Base-by-base conservation (phyloP, 768 basidiomycete species). In the Tylopilus sp. region DNA sequence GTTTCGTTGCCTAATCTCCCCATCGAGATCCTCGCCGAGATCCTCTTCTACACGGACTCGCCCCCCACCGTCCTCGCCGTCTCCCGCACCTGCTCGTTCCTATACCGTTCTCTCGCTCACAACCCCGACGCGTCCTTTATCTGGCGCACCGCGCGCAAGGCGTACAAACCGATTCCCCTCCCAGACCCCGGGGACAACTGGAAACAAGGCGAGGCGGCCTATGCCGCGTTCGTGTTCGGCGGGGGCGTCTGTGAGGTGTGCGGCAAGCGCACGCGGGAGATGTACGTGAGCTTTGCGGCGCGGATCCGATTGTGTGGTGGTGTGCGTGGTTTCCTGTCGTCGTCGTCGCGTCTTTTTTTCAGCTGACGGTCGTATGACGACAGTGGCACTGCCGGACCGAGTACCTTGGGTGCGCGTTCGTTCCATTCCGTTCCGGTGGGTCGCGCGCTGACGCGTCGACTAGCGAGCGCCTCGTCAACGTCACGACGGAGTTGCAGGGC, bases 191-290 rank as follows among this genome's bases (percentile, higher is more conserved):
- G 51, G 17, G 71, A 60, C 14, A 70, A 60, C 1, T 80, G 79
- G 63, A 47, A 38, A 13, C 50, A 38, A 6, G 78, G 74, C 6
- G 87, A 89, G 60, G 61, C 80, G 0, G 71, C 78, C 0, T 86
- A 83, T 63, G 84, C 82, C n/a, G 79, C 85, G 0, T 79, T 87
- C 50, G 54, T 88, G 22, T 89, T 85, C 52, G 80, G 81, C 57
- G 65, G 66, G 1, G 84, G 85, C 0, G 17, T 54, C 3, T 89
- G 87, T 57, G 78, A 78, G 63, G 83, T 86, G 52, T 84, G 86
- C 59, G 45, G 53, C 14, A 66, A 67, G 45, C 16, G 48, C 9
- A 78, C 76, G 0, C 66, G 62, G 4, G 53, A 55, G 6, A 68
- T 74, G 62, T 83, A 76, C 57, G 49, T 50, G 2, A 83, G 83